Conservation (phyloP, 305 asterid genomes). For the Coffea humblotiana region DNA sequence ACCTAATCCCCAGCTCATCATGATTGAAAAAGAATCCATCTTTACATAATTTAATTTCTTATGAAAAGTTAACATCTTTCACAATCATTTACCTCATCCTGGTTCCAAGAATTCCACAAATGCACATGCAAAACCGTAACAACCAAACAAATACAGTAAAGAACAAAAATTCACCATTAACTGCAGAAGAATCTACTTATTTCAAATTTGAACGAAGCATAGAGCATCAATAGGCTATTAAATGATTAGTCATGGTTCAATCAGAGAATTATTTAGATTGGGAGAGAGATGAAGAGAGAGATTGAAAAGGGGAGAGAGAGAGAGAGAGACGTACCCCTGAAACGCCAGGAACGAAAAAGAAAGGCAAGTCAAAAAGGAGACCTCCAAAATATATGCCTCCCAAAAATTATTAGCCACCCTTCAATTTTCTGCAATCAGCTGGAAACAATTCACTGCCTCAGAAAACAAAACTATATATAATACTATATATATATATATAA, state of each 20-base stretch:
- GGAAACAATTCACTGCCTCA: slow-evolving; percentile 7
- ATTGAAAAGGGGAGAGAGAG: not conserved
- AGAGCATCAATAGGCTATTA: not conserved
- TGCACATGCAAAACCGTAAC: not conserved
- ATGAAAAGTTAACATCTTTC: not conserved
- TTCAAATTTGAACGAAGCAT: not conserved
- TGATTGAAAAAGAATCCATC: not conserved
- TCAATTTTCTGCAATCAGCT: not conserved
- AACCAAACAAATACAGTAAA: not conserved
- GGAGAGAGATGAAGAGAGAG: not conserved
- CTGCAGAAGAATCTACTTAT: slow-evolving; percentile 1
- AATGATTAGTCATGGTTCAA: not conserved
- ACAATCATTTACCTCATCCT: not conserved
- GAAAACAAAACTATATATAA: not conserved
- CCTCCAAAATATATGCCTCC: not conserved
- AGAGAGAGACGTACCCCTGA: slow-evolving; percentile 6
- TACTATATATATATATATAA: not conserved
- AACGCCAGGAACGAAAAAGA: slow-evolving; percentile 3
- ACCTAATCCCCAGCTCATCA: not conserved
- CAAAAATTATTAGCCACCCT: slow-evolving; percentile 8
- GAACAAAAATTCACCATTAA: not conserved
- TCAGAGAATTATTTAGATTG: not conserved
- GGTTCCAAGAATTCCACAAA: not conserved
- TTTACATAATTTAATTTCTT: not conserved
- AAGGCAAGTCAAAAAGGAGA: slow-evolving; percentile 24